Percentiles rank a stretch among this genome's conserved stretches.
phyloP scores from a whole-genome alignment of 371 early-diverging fungal species.

The Dipsacomyces acuminosporus region DNA sequence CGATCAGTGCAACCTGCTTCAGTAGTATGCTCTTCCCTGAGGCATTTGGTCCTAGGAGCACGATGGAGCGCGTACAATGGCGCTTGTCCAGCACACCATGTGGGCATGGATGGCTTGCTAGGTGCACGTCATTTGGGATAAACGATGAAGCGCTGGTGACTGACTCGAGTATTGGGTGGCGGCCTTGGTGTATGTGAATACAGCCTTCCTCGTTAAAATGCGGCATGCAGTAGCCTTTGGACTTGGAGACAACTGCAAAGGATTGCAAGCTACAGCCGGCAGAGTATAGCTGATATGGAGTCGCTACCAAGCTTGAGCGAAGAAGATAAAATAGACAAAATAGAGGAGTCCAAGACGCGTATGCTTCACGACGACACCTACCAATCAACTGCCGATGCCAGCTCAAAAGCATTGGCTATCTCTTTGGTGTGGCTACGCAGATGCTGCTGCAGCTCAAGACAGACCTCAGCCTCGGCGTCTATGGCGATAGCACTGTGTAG shows the following conservation, averaged over 20 bases:
- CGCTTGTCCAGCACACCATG: neutral
- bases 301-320: too few relatives aligned
- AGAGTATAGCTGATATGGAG: too few relatives aligned
- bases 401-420: constrained; percentile 13
- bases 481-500: neutral
- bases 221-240: constrained; percentile 22
- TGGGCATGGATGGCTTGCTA: constrained; percentile 5
- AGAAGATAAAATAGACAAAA: too few relatives aligned
- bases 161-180: constrained; percentile 29
- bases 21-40: constrained; percentile 36
- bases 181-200: constrained; percentile 20
- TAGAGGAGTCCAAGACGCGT: too few relatives aligned
- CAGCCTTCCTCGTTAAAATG: constrained; percentile 2
- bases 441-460: constrained; percentile 18
- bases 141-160: neutral
- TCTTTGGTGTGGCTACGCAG: constrained; percentile 5
- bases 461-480: constrained; percentile 39
- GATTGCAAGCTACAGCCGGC: constrained; percentile 33
- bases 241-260: constrained; percentile 17
- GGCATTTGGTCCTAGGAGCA: constrained; percentile 35
- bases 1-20: constrained; percentile 28
- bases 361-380: constrained; percentile 2
- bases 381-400: constrained; percentile 27
- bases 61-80: neutral
- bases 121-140: constrained; percentile 28